Base-by-base conservation (phyloP, 2,329 filamentous ascomycete genomes). In the Aureobasidium subglaciale region DNA sequence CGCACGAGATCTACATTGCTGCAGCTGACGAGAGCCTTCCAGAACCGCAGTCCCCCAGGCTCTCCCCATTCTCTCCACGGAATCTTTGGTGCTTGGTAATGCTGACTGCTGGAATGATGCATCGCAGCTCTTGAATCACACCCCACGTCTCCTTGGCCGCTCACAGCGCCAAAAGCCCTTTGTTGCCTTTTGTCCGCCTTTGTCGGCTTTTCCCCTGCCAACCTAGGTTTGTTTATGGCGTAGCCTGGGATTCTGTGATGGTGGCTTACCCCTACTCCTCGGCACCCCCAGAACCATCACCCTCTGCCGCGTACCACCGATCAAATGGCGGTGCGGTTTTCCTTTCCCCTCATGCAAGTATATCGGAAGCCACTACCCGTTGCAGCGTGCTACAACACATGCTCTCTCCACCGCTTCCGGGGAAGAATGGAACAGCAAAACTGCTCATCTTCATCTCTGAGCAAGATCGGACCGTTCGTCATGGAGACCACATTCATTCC, bases 1-100 rank as follows among this genome's bases (percentile, higher is more conserved):
- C 15, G n/a, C 32, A 37, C 15, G 11, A 50, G 46, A 50, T 50
- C 46, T 37, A 29, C 46, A 38, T 48, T 50, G 34, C 29, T 38
- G 46, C 46, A 50, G 46, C 46, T 50, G 46, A 50, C 46, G 24
- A 50, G 46, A 48, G 43, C 34, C 46, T 38, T 50, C 46, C 46
- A 50, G 46, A 50, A 50, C 46, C 32, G 24, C 11, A 5, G 29
- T 35, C n/a, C 46, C 43, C 22, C 32, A 35, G 45, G n/a, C 45
- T 25, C 45, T 24, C 45, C 20, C 18, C 20, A 18, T 18, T n/a
- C 30, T 35, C 45, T 6, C 4, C 30, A 20, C 15, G 13, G 27
- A 15, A 16, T 9, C 13, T 24, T 29, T 20, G 30, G 18, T 45
- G 42, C 32, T 35, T 35, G 40, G 24, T 43, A 13, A 2, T n/a